phyloP scores from a whole-genome alignment of 768 basidiomycete genomes.

The Gymnopilus junonius region DNA sequence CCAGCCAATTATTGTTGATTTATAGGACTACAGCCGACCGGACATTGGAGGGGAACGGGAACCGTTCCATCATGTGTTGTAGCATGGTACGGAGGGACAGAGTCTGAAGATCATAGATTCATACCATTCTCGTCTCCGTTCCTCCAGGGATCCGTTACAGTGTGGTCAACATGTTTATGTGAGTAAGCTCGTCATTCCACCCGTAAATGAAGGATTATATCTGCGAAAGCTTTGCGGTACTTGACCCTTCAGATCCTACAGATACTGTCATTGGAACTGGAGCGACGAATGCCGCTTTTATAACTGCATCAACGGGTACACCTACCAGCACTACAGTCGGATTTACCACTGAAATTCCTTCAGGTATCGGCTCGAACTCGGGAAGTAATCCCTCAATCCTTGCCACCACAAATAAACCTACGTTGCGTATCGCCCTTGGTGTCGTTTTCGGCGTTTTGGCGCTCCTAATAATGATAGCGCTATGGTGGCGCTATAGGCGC shows the following conservation, averaged over 20 bases:
- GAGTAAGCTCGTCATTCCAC: too few species aligned
- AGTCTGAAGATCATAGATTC: constrained; percentile 7
- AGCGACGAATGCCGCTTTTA: background rate
- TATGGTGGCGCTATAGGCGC: background rate
- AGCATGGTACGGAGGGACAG: background rate
- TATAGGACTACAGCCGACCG: constrained; percentile 17
- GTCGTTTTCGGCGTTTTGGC: background rate
- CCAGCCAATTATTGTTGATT: constrained; percentile 26
- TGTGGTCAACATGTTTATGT: constrained; percentile 16
- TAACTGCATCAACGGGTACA: background rate
- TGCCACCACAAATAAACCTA: background rate
- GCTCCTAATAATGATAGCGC: background rate
- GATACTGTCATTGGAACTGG: background rate
- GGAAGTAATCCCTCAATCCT: background rate
- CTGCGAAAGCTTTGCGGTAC: background rate
- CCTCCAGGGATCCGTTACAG: constrained; percentile 1
- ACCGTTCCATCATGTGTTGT: constrained; percentile 7
- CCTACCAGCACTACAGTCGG: background rate
- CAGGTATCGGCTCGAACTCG: background rate
- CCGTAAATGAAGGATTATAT: too few species aligned
- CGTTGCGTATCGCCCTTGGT: background rate
- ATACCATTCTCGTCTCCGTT: constrained; percentile 8
- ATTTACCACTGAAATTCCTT: background rate
- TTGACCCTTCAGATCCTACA: background rate
- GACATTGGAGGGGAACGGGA: background rate